Evolutionary conservation across 2,329 filamentous ascomycete genomes (phyloP).

Genomic region (Lachnellula arida): DNA sequence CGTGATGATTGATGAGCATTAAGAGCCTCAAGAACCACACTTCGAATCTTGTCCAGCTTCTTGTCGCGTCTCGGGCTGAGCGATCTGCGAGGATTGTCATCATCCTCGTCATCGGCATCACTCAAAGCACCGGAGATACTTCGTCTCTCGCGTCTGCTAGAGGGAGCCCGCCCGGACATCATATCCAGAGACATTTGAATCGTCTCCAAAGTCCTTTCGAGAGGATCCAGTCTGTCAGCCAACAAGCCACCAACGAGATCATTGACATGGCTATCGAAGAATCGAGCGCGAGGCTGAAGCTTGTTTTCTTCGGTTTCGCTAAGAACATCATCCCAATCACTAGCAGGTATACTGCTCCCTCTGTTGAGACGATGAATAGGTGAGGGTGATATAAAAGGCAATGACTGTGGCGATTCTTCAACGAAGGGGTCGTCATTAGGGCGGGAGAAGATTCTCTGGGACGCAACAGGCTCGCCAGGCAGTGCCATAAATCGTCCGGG

Average conservation of each 20-base stretch:
- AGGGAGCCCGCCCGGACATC: constrained; percentile 50
- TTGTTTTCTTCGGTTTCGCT: constrained; percentile 80
- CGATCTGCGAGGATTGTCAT: constrained; percentile 69
- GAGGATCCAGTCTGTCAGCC: constrained; percentile 69
- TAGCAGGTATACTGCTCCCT: constrained; percentile 61
- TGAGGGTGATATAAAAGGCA: constrained; percentile 48
- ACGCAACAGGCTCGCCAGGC: constrained; percentile 40
- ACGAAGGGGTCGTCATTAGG: constrained; percentile 39
- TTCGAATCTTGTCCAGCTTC: constrained; percentile 76
- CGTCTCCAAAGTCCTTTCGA: constrained; percentile 71
- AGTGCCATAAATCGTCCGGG: constrained; percentile 51
- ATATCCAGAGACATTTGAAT: constrained; percentile 67
- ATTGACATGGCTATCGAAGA: constrained; percentile 90
- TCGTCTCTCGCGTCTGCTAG: constrained; percentile 54
- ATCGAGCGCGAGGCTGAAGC: constrained; percentile 72
- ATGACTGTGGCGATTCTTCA: constrained; percentile 30
- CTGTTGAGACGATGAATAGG: constrained; percentile 60
- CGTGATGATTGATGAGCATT: constrained; percentile 46
- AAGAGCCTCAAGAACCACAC: constrained; percentile 69
- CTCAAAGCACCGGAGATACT: constrained; percentile 69
- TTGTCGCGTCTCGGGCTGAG: constrained; percentile 75
- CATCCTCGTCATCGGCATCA: constrained; percentile 93
- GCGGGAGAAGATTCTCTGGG: constrained; percentile 42
- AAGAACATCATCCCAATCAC: constrained; percentile 89
- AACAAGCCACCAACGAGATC: constrained; percentile 75